Conservation (phyloP, 768 basidiomycete genomes). For the Ephemerocybe angulata region DNA sequence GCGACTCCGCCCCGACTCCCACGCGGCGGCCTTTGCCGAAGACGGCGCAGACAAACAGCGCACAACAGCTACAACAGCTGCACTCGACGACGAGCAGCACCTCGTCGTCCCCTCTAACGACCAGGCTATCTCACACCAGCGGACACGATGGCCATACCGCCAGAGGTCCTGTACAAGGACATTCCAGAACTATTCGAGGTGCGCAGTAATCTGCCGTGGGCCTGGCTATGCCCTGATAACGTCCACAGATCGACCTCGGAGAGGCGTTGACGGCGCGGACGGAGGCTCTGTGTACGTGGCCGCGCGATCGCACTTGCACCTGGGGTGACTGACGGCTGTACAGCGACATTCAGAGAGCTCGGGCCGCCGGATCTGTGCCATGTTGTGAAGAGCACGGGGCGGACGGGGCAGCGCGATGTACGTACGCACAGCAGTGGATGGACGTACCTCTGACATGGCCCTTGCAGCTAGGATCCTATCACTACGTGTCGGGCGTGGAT, state of each 20-base stretch:
- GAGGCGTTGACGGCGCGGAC: slow-evolving; percentile 88
- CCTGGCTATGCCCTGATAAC: slow-evolving; percentile 9
- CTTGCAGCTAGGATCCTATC: slow-evolving; percentile 85
- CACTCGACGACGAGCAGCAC: not conserved
- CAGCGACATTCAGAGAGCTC: slow-evolving; percentile 94
- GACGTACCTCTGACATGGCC: slow-evolving; percentile 4
- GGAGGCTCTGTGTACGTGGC: slow-evolving; percentile 77
- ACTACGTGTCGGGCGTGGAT: slow-evolving; percentile 98
- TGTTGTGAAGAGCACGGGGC: slow-evolving; percentile 87
- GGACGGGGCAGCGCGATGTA: slow-evolving; percentile 83
- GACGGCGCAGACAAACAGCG: not conserved
- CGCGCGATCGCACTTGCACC: slow-evolving; percentile 3
- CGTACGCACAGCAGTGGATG: slow-evolving; percentile 26
- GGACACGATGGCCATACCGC: slow-evolving; percentile 44
- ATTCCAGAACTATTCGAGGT: slow-evolving; percentile 97
- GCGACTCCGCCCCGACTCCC: not conserved
- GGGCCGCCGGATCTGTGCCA: slow-evolving; percentile 97
- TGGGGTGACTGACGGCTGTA: slow-evolving; percentile 11
- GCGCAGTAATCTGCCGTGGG: slow-evolving; percentile 12
- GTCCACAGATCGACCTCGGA: slow-evolving; percentile 73
- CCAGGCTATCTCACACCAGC: not conserved
- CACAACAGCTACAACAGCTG: not conserved
- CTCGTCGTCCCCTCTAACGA: not conserved
- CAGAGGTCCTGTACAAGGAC: slow-evolving; percentile 81
- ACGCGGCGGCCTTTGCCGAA: not conserved